A percentile compares a stretch with the other conserved stretches of the same genome.
phyloP scores from a whole-genome alignment of 148 eudicot species.

The Arbutus unedo region DNA sequence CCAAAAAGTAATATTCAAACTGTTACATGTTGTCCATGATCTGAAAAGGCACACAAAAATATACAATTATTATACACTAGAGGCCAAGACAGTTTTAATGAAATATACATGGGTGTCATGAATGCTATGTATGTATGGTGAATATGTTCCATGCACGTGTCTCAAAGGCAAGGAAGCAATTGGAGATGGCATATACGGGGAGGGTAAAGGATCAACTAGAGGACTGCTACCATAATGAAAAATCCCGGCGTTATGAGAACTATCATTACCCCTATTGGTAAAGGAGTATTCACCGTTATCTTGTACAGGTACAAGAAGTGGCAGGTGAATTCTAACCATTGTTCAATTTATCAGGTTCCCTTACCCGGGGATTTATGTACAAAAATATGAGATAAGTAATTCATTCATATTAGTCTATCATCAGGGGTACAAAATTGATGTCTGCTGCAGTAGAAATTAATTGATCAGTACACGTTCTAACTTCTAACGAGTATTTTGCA shows the following conservation, averaged over 20 bases:
- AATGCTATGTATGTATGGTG: neutral
- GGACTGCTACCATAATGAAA: conserved; percentile 8
- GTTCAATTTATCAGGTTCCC: conserved; percentile 17
- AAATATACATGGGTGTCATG: conserved; percentile 8
- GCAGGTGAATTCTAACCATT: conserved; percentile 14
- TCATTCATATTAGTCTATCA: neutral
- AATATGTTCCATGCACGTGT: conserved; percentile 12
- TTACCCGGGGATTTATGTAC: conserved; percentile 10
- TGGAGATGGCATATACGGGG: conserved; percentile 2
- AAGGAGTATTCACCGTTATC: conserved; percentile 13
- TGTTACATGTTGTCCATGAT: no score
- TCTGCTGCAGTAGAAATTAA: no score
- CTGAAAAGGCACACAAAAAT: no score
- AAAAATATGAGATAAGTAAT: neutral
- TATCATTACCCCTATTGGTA: conserved; percentile 16
- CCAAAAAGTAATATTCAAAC: no score
- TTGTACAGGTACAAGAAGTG: neutral
- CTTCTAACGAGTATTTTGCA: neutral
- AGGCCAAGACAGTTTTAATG: no score
- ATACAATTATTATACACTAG: no score
- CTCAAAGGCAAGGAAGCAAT: conserved; percentile 7
- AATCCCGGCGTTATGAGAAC: conserved; percentile 10
- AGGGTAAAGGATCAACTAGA: conserved; percentile 15
- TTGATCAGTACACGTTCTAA: neutral
- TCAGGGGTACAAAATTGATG: neutral